Evolutionary conservation across 768 basidiomycete genomes (phyloP), one percentile per base, ranked within the genome.

Genomic region (Suillus plorans): DNA sequence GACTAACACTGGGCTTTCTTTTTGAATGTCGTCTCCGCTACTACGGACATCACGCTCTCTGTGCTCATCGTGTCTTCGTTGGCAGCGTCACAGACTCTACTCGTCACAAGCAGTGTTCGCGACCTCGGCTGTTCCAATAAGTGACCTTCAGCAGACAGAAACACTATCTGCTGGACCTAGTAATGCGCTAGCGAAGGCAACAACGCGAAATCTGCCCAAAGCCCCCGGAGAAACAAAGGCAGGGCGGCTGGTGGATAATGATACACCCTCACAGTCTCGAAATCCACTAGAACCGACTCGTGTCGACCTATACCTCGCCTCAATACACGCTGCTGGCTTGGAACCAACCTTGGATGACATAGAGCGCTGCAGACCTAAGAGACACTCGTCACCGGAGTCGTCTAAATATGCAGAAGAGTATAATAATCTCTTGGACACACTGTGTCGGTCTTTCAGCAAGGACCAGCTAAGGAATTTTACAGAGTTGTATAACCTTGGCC

Each of bases 401-500:
- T 70, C 73, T 1, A 68, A 78, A 61, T 93, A 90, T 70, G 80
- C 83, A 63, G 66, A 69, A 20, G 77, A 85, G 59, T 91, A 90
- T 69, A 80, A 79, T 42, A 71, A 75, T n/a, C 76, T 89, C n/a
- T 66, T 85, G 41, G 80, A 84, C 58, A 80, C 74, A 3, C 77
- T 93, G 22, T 81, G 82, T 64, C 82, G 81, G 28, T 85, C 90
- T 20, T 93, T 93, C 74, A 89, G 81, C 67, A 80, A 78, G 63
- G 77, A 80, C 36, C 91, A 92, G 70, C 78, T 93, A 34, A 83
- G 81, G 42, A 70, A 78, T 42, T 87, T 91, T 68, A 69, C 85
- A 13, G 73, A 78, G 62, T 69, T 84, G 49, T 87, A 87, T 68
- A 79, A 78, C 22, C 70, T 87, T 34, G 71, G 76, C 8, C 68